Base-by-base conservation (phyloP, 108 stramenopile genomes). In the Seminavis robusta region DNA sequence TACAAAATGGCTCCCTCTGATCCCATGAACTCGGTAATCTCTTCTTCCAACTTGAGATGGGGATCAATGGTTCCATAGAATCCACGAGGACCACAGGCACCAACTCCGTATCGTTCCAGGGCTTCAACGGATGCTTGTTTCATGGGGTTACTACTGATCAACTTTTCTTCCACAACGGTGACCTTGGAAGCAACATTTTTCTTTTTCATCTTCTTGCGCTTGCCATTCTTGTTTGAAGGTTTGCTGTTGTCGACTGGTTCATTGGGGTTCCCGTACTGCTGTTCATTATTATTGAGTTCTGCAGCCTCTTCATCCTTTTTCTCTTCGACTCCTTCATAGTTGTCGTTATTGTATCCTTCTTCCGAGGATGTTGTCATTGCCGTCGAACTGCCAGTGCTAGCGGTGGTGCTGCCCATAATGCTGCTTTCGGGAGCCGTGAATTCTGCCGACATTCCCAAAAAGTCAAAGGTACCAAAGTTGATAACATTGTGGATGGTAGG, bases 61-160 rank as follows among this genome's bases (percentile, higher is more conserved):
- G 77, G 86, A 57, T 98, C 95, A 52, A 98, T 97, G 30, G 99
- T 95, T n/a, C 99, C 99, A 65, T 99, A 99, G 56, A 99, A 99
- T 0, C 97, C 98, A n/a, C 99, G 84, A 13, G 99, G 99, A 10
- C 99, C 99, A 51, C 99, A 99, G 24, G 84, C 85, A 5, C 97
- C 99, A 65, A 92, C 95, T 10, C 97, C 97, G 57, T 99, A 99
- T 28, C 73, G 60, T 26, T 68, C 33, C 21, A 94, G 40, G 1
- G 97, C 89, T 1, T 65, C 59, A 3, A 37, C 47, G 32, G 86
- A 78, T 0, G 84, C 94, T 15, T 75, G 47, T 56, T 83, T 71
- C 24, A 94, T 65, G 23, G 20, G 49, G 16, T 51, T 32, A 40
- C 48, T 54, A 4, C 13, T 13, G 36, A n/a, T n/a, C n/a, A n/a